Conservation (phyloP, 306 rosid genomes). For the Cucumis hystrix region DNA sequence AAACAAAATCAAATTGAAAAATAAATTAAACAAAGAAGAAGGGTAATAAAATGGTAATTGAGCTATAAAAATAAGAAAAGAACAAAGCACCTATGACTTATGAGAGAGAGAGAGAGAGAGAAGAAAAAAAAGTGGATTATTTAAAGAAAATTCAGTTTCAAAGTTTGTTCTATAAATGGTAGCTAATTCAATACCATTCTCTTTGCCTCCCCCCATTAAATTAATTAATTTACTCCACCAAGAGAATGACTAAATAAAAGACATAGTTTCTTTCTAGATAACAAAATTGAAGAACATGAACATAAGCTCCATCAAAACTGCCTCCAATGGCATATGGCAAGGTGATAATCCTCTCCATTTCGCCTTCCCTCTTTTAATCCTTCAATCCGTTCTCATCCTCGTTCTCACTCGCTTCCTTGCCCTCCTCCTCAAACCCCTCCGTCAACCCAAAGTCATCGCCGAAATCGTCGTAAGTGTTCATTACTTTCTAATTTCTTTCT, state of each 20-base stretch:
- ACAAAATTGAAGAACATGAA: too few relatives aligned
- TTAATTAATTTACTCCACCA: neutral
- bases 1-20: too few relatives aligned
- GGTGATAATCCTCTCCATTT: conserved; percentile 63
- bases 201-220: neutral
- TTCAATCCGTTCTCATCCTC: conserved; percentile 44
- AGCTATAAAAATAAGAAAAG: neutral
- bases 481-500: neutral
- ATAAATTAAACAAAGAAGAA: neutral
- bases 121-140: too few relatives aligned
- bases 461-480: conserved; percentile 41
- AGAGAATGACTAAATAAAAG: neutral
- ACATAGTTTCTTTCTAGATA: neutral
- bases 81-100: neutral
- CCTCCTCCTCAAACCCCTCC: conserved; percentile 66
- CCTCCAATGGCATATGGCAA: conserved; percentile 74
- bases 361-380: conserved; percentile 69
- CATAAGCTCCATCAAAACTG: conserved; percentile 43
- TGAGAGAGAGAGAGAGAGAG: neutral
- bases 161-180: neutral
- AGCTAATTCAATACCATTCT: neutral
- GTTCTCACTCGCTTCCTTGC: conserved; percentile 43
- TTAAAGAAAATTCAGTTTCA: neutral
- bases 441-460: conserved; percentile 79
- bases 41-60: neutral